These are phyloP conservation scores for Cryptococcus maquisensis DNA, from an alignment of 1,284 basidiomycete genomes.

Conservation along the genomic window DNA sequence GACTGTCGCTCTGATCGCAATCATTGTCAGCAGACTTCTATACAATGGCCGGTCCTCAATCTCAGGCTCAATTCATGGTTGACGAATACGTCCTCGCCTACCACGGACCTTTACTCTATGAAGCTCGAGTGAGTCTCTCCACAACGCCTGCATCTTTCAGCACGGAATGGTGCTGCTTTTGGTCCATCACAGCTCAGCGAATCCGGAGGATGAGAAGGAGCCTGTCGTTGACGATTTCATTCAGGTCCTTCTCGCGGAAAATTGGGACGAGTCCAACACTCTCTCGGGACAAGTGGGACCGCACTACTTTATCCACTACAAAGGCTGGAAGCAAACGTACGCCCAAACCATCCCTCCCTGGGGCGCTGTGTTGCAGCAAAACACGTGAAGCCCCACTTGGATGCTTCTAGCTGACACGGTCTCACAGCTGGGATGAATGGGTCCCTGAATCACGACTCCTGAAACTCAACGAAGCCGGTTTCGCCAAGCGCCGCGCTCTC, in stretches of 20 bases:
- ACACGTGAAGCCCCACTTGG: neutral
- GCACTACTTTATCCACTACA: slow-evolving; percentile 96
- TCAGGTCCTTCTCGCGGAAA: slow-evolving; percentile 72
- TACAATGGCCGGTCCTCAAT: slow-evolving; percentile 18
- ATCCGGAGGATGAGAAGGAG: slow-evolving; percentile 2
- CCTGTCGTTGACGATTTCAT: neutral
- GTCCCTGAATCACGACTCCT: slow-evolving; percentile 77
- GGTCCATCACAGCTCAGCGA: slow-evolving; percentile 1
- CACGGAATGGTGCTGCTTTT: slow-evolving; percentile 12
- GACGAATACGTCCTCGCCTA: slow-evolving; percentile 87
- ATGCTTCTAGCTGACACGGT: neutral
- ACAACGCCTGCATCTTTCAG: slow-evolving; percentile 7
- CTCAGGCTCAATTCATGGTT: slow-evolving; percentile 44
- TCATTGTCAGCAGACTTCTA: neutral
- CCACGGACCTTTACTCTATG: slow-evolving; percentile 90
- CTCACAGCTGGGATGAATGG: slow-evolving; percentile 93
- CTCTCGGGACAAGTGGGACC: slow-evolving; percentile 65
- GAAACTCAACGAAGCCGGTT: slow-evolving; percentile 80
- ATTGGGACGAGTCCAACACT: slow-evolving; percentile 66
- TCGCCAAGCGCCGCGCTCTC: slow-evolving; percentile 64
- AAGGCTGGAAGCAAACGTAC: slow-evolving; percentile 97
- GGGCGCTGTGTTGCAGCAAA: too few species aligned
- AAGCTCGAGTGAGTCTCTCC: slow-evolving; percentile 65
- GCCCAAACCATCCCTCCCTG: slow-evolving; percentile 44
- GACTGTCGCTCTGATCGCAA: neutral